Evolutionary conservation across 768 basidiomycete species (phyloP).

Genomic region (Tephrocybe sp.): DNA sequence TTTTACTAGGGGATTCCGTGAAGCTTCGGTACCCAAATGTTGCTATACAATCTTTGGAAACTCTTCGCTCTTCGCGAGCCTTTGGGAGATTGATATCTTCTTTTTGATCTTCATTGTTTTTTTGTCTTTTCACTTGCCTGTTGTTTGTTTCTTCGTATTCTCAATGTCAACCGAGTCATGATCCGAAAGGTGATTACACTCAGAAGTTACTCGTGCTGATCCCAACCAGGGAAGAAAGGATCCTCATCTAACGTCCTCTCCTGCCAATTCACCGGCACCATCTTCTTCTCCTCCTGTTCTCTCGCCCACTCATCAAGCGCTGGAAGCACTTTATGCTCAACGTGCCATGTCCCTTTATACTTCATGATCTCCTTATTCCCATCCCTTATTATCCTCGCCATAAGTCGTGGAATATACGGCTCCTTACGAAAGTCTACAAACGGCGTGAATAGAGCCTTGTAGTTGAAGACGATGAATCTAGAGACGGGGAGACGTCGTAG

Average conservation of each 20-base stretch:
- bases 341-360: conserved; percentile 43
- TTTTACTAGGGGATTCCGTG: conserved; percentile 35
- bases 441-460: conserved; percentile 53
- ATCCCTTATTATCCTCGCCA: conserved; percentile 42
- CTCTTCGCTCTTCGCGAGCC: conserved; percentile 11
- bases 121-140: too few relatives aligned
- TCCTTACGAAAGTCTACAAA: conserved; percentile 41
- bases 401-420: conserved; percentile 45
- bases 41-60: conserved; percentile 24
- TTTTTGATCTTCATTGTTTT: neutral
- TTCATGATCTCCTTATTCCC: conserved; percentile 37
- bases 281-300: conserved; percentile 48
- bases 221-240: conserved; percentile 52
- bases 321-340: conserved; percentile 45
- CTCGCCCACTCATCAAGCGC: conserved; percentile 43
- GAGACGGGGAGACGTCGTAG: conserved; percentile 48
- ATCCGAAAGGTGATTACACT: too few relatives aligned
- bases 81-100: neutral
- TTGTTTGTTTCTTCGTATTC: too few relatives aligned
- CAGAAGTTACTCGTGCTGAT: conserved; percentile 12
- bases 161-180: too few relatives aligned
- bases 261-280: conserved; percentile 48
- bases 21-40: conserved; percentile 21
- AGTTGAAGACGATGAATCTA: conserved; percentile 50
- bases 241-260: conserved; percentile 49